A percentile compares a stretch with the other conserved stretches of the same genome.
phyloP scores from a whole-genome alignment of 1,139 yeast genomes.

The Diutina mesorugosa region DNA sequence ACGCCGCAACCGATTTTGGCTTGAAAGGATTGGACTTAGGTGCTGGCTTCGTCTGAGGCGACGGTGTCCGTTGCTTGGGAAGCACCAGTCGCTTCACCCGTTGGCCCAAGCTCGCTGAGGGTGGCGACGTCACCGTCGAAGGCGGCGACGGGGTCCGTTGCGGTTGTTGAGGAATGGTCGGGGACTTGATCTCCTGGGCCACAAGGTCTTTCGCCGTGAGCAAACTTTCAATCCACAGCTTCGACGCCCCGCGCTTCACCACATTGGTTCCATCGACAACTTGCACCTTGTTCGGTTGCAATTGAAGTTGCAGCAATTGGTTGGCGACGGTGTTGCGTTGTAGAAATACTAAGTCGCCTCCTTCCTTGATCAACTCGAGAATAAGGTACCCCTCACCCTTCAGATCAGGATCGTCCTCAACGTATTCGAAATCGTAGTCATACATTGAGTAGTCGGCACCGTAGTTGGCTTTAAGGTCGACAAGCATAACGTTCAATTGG shows the following conservation, averaged over 20 bases:
- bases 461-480: constrained; percentile 37
- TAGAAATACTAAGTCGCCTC: constrained; percentile 48
- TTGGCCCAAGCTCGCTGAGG: not conserved
- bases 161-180: not conserved
- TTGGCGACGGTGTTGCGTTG: constrained; percentile 22
- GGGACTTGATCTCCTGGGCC: constrained; percentile 9
- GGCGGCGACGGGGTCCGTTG: not conserved
- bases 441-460: constrained; percentile 61
- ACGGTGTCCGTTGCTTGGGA: not conserved
- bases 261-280: constrained; percentile 23
- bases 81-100: not conserved
- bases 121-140: not conserved
- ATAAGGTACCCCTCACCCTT: constrained; percentile 43
- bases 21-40: not conserved
- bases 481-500: constrained; percentile 24
- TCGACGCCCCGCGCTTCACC: constrained; percentile 22
- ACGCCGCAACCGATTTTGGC: not conserved
- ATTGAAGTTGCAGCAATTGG: constrained; percentile 8
- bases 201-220: constrained; percentile 34
- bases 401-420: constrained; percentile 28
- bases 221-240: constrained; percentile 40
- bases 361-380: constrained; percentile 43
- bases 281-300: constrained; percentile 16
- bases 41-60: not conserved
- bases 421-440: constrained; percentile 53